These are phyloP conservation scores for Xylaria palmicola DNA, from an alignment of 495 filamentous ascomycete species.

Conservation along the genomic window DNA sequence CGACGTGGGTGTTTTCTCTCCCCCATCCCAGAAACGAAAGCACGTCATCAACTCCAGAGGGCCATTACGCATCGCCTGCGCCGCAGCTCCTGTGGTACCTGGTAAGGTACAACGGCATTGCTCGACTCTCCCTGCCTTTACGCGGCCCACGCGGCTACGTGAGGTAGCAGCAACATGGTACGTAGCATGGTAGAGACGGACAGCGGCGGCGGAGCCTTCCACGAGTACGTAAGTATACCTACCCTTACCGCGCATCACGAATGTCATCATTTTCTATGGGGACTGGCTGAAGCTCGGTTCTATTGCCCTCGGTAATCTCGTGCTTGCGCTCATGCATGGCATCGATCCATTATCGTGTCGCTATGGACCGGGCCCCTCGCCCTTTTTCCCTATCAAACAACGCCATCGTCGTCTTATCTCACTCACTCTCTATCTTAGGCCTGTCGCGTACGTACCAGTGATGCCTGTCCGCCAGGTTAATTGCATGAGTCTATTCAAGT, in stretches of 20 bases:
- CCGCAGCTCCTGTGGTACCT: too few relatives aligned
- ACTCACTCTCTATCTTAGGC: not conserved
- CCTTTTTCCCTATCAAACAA: not conserved
- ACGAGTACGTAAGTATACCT: too few relatives aligned
- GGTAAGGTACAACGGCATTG: too few relatives aligned
- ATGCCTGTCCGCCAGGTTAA: not conserved
- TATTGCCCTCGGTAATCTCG: conserved; percentile 11
- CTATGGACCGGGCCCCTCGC: not conserved
- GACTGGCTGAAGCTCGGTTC: too few relatives aligned
- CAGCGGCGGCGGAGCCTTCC: too few relatives aligned
- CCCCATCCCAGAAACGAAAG: not conserved
- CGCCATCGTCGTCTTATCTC: conserved; percentile 10
- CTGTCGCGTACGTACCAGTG: not conserved
- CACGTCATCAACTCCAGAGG: conserved; percentile 8
- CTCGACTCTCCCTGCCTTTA: conserved; percentile 6
- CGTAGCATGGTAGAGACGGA: too few relatives aligned
- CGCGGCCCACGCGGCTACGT: conserved; percentile 15
- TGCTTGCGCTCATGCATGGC: conserved; percentile 4
- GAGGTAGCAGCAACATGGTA: too few relatives aligned
- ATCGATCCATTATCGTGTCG: conserved; percentile 1
- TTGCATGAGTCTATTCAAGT: conserved; percentile 1
- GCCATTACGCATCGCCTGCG: not conserved
- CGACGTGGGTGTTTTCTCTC: not conserved
- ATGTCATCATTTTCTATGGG: too few relatives aligned
- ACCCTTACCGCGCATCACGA: too few relatives aligned